phyloP scores from a whole-genome alignment of 2,329 filamentous ascomycete genomes.

The Paramyrothecium roridum region DNA sequence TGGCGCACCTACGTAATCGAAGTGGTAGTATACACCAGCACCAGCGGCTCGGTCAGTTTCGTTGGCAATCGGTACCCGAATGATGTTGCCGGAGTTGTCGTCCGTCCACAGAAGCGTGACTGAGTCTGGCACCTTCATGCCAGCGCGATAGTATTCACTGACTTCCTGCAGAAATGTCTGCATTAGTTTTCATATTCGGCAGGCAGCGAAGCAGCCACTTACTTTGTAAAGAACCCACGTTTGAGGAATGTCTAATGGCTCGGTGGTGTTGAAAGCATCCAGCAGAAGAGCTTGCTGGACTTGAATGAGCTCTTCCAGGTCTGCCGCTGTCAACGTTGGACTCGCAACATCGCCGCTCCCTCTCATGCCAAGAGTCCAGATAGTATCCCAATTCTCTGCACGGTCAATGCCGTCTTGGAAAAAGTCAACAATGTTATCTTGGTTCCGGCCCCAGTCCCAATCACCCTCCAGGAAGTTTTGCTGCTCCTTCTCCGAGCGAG shows the following conservation, averaged over 20 bases:
- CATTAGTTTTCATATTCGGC: not conserved
- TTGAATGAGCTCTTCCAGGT: conserved; percentile 18
- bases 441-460: conserved; percentile 70
- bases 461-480: conserved; percentile 51
- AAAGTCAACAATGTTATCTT: conserved; percentile 64
- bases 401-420: conserved; percentile 65
- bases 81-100: conserved; percentile 61
- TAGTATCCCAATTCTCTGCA: conserved; percentile 58
- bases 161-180: not conserved
- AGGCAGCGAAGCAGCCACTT: conserved; percentile 32
- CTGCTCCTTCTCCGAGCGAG: conserved; percentile 57
- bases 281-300: conserved; percentile 34
- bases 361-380: conserved; percentile 70
- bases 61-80: conserved; percentile 52
- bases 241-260: conserved; percentile 31
- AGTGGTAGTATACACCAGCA: conserved; percentile 57
- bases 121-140: conserved; percentile 58
- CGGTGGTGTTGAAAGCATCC: conserved; percentile 2
- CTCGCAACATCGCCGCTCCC: conserved; percentile 55
- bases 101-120: conserved; percentile 62
- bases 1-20: conserved; percentile 61
- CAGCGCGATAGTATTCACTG: conserved; percentile 55
- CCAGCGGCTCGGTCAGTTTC: conserved; percentile 55
- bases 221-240: conserved; percentile 67
- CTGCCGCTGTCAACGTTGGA: conserved; percentile 49